Base-by-base conservation (phyloP, 352 stramenopile species). In the Globisporangium nodosum region DNA sequence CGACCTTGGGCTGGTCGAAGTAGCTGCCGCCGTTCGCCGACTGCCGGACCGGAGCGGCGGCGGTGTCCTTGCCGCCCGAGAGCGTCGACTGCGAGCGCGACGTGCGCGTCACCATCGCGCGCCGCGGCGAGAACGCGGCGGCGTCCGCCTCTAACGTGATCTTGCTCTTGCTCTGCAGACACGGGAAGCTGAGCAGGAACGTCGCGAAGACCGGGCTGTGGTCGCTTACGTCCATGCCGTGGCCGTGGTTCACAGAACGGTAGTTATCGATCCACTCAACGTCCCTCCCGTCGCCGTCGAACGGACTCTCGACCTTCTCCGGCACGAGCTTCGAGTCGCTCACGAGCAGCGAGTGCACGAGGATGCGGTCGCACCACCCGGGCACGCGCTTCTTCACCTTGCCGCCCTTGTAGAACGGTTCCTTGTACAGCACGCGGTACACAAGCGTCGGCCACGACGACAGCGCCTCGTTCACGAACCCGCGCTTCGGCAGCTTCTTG, bases 311-410 rank as follows among this genome's bases (percentile, higher is more conserved):
- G 7, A 90, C 80, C 59, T 91, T 89, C 58, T 91, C 82, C 0
- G 87, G 81, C 49, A 89, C 69, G 15, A 95, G 52, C 56, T 90
- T 89, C 18, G 83, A 93, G 54, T 90, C 78, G 37, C 81, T 82
- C 18, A 91, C 81, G 0, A 90, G 64, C 21, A 95, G 73, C 42
- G 84, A 94, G 64, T 94, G 80, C 51, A 87, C 81, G 33, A 94
- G 64, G 55, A 96, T 94, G 43, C 88, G 86, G 63, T 96, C 88
- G 59, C 80, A 93, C 81, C 83, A 96, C 0, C 80, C 79, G 9
- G 88, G 88, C 27, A 94, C 82, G n/a, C 84, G 86, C 49, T 92
- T 90, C 70, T 94, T 93, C n/a, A 90, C 74, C 52, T 93, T 90
- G 13, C 88, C 86, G 40, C 88, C 88, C 61, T 96, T 96, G 65